Evolutionary conservation across 305 asterid species (phyloP).

Genomic region (Galium porrigens): DNA sequence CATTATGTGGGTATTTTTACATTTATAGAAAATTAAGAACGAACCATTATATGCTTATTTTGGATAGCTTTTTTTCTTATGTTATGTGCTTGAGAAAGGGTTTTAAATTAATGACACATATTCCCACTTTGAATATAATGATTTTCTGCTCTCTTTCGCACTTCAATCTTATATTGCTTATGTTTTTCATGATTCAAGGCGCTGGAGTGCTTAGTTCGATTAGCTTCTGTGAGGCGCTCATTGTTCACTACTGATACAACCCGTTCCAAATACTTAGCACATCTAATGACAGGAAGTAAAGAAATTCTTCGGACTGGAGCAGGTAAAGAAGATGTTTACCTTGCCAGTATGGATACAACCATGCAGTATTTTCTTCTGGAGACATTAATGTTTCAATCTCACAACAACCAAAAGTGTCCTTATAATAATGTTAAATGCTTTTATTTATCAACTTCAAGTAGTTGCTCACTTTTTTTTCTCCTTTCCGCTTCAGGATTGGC

Average conservation of each 20-base stretch:
- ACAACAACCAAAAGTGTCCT: neutral
- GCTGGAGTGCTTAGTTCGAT: constrained; percentile 82
- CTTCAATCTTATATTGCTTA: neutral
- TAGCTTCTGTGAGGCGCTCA: constrained; percentile 94
- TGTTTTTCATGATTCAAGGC: constrained; percentile 33
- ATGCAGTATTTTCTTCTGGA: neutral
- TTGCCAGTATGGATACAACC: neutral
- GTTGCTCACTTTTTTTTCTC: neutral
- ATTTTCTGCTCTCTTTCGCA: neutral
- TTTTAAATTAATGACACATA: neutral
- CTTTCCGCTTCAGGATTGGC: neutral
- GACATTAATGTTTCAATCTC: neutral
- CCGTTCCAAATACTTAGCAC: constrained; percentile 82
- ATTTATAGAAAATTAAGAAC: neutral
- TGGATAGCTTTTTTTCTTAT: neutral
- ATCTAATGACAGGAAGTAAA: constrained; percentile 85
- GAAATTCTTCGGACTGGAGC: constrained; percentile 82
- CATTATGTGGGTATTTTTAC: neutral
- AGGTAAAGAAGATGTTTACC: constrained; percentile 33
- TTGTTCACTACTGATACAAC: constrained; percentile 73
- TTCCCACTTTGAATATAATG: neutral
- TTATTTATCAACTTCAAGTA: neutral
- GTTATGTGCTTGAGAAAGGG: neutral
- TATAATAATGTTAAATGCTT: neutral
- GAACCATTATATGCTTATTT: neutral